Evolutionary conservation across 805 yeast genomes (phyloP).

Genomic region (Starmerella floris): DNA sequence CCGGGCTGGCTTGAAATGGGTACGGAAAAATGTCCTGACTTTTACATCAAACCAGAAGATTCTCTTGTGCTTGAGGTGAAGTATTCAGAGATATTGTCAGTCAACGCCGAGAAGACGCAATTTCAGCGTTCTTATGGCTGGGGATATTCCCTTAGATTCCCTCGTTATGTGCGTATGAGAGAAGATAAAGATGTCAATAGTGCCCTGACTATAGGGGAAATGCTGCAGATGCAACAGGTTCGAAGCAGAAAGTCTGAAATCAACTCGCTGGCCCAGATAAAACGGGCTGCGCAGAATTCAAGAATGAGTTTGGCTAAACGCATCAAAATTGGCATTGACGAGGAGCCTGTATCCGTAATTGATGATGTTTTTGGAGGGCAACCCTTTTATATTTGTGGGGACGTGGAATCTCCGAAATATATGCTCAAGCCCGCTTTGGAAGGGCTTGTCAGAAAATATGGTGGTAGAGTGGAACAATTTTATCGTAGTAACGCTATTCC

Average conservation of each 20-base stretch:
- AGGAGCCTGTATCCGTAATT: neutral
- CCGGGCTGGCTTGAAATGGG: conserved; percentile 15
- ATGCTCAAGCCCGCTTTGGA: conserved; percentile 19
- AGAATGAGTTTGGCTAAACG: conserved; percentile 4
- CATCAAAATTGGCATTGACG: neutral
- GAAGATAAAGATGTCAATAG: conserved; percentile 51
- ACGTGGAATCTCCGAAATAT: conserved; percentile 19
- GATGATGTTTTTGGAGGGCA: conserved; percentile 15
- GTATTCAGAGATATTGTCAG: conserved; percentile 55
- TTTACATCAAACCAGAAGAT: conserved; percentile 68
- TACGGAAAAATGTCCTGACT: conserved; percentile 18
- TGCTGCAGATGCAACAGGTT: conserved; percentile 19
- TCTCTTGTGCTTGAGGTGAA: conserved; percentile 73
- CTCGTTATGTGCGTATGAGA: conserved; percentile 56
- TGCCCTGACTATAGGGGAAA: conserved; percentile 45
- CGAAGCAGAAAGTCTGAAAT: neutral
- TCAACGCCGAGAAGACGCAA: conserved; percentile 12
- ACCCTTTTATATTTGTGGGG: conserved; percentile 22
- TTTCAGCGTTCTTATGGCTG: conserved; percentile 39
- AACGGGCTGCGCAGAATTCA: neutral
- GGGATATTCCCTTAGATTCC: conserved; percentile 60
- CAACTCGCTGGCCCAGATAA: neutral
- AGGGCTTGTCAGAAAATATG: conserved; percentile 20
- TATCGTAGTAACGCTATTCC: conserved; percentile 1
- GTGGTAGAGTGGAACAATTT: conserved; percentile 23